Evolutionary conservation across 129 eudicot species (phyloP).

Genomic region (Arctium minus): DNA sequence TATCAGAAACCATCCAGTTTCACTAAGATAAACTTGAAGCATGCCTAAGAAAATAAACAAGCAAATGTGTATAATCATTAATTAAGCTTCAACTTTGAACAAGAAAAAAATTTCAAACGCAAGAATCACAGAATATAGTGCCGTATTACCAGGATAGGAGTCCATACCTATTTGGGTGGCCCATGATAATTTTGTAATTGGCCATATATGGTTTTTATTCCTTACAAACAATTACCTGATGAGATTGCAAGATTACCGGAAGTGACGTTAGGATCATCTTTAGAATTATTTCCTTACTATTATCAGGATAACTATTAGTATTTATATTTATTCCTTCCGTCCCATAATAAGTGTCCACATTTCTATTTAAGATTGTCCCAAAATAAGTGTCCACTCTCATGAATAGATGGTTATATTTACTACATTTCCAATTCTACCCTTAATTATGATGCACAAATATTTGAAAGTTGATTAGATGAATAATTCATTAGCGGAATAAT

Average conservation of each 20-base stretch:
- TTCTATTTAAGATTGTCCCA: neutral
- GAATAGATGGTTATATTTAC: neutral
- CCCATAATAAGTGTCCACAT: neutral
- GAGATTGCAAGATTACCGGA: neutral
- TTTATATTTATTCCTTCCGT: neutral
- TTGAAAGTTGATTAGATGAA: neutral
- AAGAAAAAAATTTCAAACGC: neutral
- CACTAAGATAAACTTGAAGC: neutral
- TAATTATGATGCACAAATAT: neutral
- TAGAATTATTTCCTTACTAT: neutral
- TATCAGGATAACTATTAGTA: neutral
- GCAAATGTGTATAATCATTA: neutral
- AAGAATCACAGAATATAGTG: neutral
- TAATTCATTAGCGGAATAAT: neutral
- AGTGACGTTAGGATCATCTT: neutral
- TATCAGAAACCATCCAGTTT: neutral
- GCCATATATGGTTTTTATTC: neutral
- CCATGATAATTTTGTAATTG: neutral
- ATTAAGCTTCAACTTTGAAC: neutral
- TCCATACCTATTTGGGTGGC: neutral
- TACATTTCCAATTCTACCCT: neutral
- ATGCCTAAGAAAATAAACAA: neutral
- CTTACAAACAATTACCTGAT: neutral
- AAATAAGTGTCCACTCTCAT: neutral
- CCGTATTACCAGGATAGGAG: neutral